These are phyloP conservation scores for Sporothrix inflata DNA, from an alignment of 2,329 filamentous ascomycete genomes.

Conservation along the genomic window DNA sequence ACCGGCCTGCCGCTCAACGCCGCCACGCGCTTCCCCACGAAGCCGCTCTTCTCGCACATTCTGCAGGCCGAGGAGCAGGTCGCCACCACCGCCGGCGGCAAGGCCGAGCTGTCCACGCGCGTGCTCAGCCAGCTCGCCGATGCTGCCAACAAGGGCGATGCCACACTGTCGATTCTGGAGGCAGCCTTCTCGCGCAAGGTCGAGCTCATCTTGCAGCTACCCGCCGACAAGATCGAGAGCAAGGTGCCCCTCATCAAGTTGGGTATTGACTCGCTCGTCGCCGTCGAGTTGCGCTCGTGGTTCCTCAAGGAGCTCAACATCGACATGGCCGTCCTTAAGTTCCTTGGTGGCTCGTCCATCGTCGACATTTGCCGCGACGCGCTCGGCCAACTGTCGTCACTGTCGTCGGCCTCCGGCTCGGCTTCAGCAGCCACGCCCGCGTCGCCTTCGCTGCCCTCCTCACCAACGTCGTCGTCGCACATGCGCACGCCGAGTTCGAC, in stretches of 20 bases:
- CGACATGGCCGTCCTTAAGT: constrained; percentile 44
- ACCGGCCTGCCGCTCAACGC: constrained; percentile 25
- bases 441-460: constrained; percentile 1
- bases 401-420: constrained; percentile 9
- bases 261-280: constrained; percentile 49
- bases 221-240: constrained; percentile 27
- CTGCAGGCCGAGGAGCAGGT: constrained; percentile 24
- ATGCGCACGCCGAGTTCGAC: constrained; percentile 26
- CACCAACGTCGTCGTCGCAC: constrained; percentile 8
- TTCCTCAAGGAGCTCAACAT: constrained; percentile 42
- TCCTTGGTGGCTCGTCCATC: constrained; percentile 38
- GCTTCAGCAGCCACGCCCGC: background rate
- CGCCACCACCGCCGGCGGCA: background rate
- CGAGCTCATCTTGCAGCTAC: constrained; percentile 30
- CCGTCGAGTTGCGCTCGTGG: constrained; percentile 51
- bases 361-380: constrained; percentile 30
- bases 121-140: constrained; percentile 25
- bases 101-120: constrained; percentile 26
- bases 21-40: constrained; percentile 27
- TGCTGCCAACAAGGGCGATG: constrained; percentile 24
- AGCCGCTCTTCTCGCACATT: constrained; percentile 26
- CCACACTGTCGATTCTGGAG: constrained; percentile 23
- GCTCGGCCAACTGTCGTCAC: constrained; percentile 27
- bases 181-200: constrained; percentile 30
- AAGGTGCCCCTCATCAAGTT: constrained; percentile 39